Evolutionary conservation across 1,284 basidiomycete species (phyloP).

Genomic region (Puccinia brachypodii): DNA sequence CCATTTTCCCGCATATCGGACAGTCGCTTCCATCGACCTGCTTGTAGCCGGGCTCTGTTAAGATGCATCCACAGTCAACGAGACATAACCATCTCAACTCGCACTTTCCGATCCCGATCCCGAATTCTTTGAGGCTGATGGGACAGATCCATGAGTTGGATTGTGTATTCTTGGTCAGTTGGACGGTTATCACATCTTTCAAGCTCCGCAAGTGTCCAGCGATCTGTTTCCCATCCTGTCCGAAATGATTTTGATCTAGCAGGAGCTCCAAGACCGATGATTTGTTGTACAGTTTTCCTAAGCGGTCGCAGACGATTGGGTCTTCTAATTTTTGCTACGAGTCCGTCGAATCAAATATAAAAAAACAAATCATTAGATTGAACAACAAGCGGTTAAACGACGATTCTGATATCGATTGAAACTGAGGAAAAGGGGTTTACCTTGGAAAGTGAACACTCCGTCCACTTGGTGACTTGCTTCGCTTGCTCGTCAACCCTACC

Average conservation of each 20-base stretch:
- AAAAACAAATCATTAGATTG: constrained; percentile 2
- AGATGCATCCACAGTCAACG: constrained; percentile 81
- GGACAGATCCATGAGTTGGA: constrained; percentile 74
- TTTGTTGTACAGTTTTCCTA: constrained; percentile 92
- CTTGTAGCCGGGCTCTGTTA: constrained; percentile 72
- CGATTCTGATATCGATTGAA: neutral
- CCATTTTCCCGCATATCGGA: constrained; percentile 34
- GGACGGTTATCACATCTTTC: constrained; percentile 85
- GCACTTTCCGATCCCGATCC: constrained; percentile 61
- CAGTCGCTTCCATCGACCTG: constrained; percentile 56
- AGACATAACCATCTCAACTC: constrained; percentile 76
- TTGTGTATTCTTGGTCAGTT: constrained; percentile 70
- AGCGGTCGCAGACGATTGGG: constrained; percentile 80
- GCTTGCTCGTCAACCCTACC: constrained; percentile 83
- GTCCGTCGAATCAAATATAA: constrained; percentile 5
- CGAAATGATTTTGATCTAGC: constrained; percentile 62
- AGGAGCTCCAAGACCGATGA: constrained; percentile 84
- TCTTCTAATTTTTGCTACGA: constrained; percentile 73
- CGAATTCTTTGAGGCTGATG: constrained; percentile 87
- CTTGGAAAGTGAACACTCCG: constrained; percentile 88
- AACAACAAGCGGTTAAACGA: neutral
- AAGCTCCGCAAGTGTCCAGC: constrained; percentile 76
- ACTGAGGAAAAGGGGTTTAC: constrained; percentile 59
- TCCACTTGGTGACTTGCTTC: constrained; percentile 79
- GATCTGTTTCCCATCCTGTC: constrained; percentile 52